These are phyloP conservation scores for Paracorniculantispora psalliotae DNA, from an alignment of 2,329 filamentous ascomycete species.

Conservation along the genomic window DNA sequence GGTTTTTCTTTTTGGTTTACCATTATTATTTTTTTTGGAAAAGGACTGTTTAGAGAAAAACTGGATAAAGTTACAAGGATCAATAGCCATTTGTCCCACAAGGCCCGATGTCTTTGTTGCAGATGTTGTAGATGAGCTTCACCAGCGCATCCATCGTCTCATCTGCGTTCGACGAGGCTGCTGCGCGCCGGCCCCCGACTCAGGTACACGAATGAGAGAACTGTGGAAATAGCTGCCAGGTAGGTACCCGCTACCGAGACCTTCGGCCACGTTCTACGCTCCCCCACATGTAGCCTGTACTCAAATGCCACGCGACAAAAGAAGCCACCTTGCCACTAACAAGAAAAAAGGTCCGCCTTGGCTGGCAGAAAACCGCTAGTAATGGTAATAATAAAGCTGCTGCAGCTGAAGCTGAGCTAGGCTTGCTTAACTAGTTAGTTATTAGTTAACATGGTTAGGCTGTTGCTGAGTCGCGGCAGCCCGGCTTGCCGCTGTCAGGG, in stretches of 20 bases:
- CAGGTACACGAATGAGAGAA: not conserved
- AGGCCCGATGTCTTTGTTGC: too few relatives aligned
- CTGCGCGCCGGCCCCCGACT: not conserved
- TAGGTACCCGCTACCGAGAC: not conserved
- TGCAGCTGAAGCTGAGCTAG: too few relatives aligned
- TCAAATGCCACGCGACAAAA: not conserved
- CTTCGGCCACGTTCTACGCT: not conserved
- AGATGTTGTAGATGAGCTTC: not conserved
- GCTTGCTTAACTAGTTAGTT: too few relatives aligned
- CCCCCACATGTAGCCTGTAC: not conserved
- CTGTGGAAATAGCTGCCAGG: not conserved
- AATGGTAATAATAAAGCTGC: too few relatives aligned
- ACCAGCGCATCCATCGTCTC: not conserved
- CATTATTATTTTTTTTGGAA: too few relatives aligned
- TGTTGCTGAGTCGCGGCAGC: not conserved
- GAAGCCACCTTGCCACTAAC: slow-evolving; percentile 6
- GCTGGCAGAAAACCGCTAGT: too few relatives aligned
- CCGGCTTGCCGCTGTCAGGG: not conserved
- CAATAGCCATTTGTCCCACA: too few relatives aligned
- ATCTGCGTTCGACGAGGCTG: not conserved
- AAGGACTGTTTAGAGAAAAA: too few relatives aligned
- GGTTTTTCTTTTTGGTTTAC: too few relatives aligned
- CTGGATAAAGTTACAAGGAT: too few relatives aligned
- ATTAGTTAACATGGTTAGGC: too few relatives aligned
- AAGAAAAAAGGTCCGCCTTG: not conserved